Base-by-base conservation (phyloP, 2,329 filamentous ascomycete genomes). In the Ploettnerulaceae sp. region DNA sequence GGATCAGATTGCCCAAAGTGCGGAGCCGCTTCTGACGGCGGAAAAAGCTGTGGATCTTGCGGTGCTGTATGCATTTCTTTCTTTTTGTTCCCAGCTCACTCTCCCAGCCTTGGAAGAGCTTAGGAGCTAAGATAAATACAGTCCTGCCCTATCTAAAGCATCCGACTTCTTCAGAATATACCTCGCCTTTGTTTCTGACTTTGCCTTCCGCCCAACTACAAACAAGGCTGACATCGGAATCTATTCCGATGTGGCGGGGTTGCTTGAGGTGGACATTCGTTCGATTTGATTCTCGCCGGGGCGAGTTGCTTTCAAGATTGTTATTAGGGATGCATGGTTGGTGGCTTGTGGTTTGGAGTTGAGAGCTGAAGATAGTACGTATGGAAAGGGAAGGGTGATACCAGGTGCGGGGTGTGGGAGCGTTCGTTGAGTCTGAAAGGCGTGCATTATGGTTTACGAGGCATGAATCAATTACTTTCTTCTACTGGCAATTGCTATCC, bases 1-100 rank as follows among this genome's bases (percentile, higher is more conserved):
- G 59, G 57, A 14, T 20, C 49, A 7, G 47, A 41, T 29, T 62
- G 58, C 46, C 59, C 61, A 31, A 61, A 59, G 49, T 61, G 59
- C 40, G 58, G 60, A 42, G 57, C 56, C 17, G 33, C 51, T 6
- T 32, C 47, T 36, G 51, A 57, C 26, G 54, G 57, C 24, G 35
- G 29, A 14, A 62, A 61, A 58, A 58, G 51, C 46, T 62, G 60
- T 37, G 45, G 48, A 18, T 52, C 49, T 39, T 62, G 60, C 32
- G 60, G 60, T 45, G 58, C 58, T 56, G 60, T 62, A 48, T 39
- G 59, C 45, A 28, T 33, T 22, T 36, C 12, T 24, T 20, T 20
- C 6, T 43, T 26, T 38, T 24, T 28, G 31, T 31, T n/a, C 42
- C 20, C 31, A 7, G 5, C 9, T 11, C 22, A 41, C 2, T 17